Evolutionary conservation across 2,329 filamentous ascomycete species (phyloP).

Genomic region (Phialophora tarda): DNA sequence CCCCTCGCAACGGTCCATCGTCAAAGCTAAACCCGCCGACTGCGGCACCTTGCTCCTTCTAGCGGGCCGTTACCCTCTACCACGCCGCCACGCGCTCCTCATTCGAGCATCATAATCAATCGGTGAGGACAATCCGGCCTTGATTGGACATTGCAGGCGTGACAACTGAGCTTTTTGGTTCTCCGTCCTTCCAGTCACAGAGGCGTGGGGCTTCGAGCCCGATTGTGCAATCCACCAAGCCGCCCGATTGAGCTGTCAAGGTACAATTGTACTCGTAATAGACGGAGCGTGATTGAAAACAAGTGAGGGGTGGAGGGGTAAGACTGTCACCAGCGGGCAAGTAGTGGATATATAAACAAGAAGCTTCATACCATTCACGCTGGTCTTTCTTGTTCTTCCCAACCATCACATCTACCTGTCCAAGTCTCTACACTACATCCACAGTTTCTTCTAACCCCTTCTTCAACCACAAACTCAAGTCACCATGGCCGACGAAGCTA

Average conservation of each 20-base stretch:
- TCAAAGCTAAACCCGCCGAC: slow-evolving; percentile 18
- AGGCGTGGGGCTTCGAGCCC: slow-evolving; percentile 25
- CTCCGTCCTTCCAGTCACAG: slow-evolving; percentile 16
- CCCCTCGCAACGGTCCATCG: slow-evolving; percentile 23
- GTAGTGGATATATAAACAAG: slow-evolving; percentile 32
- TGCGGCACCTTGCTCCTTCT: slow-evolving; percentile 33
- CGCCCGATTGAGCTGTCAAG: slow-evolving; percentile 14
- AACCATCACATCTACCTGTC: slow-evolving; percentile 1
- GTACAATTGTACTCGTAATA: neutral
- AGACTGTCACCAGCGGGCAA: neutral
- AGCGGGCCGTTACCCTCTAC: slow-evolving; percentile 33
- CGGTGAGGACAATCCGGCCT: slow-evolving; percentile 24
- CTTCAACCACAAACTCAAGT: slow-evolving; percentile 16
- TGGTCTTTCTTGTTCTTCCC: slow-evolving; percentile 10
- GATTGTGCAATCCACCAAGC: slow-evolving; percentile 24
- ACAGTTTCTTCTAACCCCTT: neutral
- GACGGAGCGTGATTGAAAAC: slow-evolving; percentile 2
- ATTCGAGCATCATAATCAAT: slow-evolving; percentile 31
- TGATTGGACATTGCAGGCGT: slow-evolving; percentile 26
- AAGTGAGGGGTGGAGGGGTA: slow-evolving; percentile 34
- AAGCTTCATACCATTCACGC: slow-evolving; percentile 4
- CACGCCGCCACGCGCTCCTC: slow-evolving; percentile 25
- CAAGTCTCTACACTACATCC: slow-evolving; percentile 2
- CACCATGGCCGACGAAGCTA: slow-evolving; percentile 37
- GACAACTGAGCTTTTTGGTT: slow-evolving; percentile 22